Percentiles rank a stretch among this genome's conserved stretches.
Evolutionary conservation across 805 yeast species (phyloP).

Genomic region (Wickerhamomyces strasburgensis): DNA sequence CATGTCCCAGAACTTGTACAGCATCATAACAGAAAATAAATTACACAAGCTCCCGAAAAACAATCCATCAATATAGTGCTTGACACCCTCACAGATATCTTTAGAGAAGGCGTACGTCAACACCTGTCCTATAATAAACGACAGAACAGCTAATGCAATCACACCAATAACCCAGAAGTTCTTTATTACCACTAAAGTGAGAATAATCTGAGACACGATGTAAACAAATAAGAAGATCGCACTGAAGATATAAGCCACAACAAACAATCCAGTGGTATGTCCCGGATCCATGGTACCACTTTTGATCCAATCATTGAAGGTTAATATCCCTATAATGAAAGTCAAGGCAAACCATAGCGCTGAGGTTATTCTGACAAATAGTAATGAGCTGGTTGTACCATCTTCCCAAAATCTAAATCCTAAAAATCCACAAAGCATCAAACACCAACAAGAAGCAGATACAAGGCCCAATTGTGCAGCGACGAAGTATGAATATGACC

Average conservation of each 20-base stretch:
- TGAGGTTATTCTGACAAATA: conserved; percentile 48
- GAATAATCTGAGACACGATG: conserved; percentile 59
- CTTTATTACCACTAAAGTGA: conserved; percentile 62
- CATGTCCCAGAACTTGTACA: conserved; percentile 95
- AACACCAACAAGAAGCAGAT: conserved; percentile 63
- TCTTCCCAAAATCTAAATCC: conserved; percentile 95
- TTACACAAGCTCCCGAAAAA: conserved; percentile 81
- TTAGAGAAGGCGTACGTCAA: conserved; percentile 65
- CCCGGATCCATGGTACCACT: conserved; percentile 38
- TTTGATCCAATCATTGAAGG: conserved; percentile 64
- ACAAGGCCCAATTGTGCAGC: conserved; percentile 73
- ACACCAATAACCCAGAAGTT: conserved; percentile 91
- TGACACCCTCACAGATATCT: conserved; percentile 60
- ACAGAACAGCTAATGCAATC: conserved; percentile 60
- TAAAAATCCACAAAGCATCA: conserved; percentile 69
- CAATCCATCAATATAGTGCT: conserved; percentile 88
- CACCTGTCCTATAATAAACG: conserved; percentile 79
- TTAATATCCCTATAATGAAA: conserved; percentile 63
- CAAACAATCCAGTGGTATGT: conserved; percentile 64
- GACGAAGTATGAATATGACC: conserved; percentile 74
- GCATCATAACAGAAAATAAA: conserved; percentile 84
- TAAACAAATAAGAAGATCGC: conserved; percentile 60
- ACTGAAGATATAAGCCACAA: conserved; percentile 66
- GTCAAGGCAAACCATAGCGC: conserved; percentile 54
- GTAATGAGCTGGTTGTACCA: conserved; percentile 67